Base-by-base conservation (phyloP, 495 filamentous ascomycete species). In the Paragyromitra xinjiangensis region DNA sequence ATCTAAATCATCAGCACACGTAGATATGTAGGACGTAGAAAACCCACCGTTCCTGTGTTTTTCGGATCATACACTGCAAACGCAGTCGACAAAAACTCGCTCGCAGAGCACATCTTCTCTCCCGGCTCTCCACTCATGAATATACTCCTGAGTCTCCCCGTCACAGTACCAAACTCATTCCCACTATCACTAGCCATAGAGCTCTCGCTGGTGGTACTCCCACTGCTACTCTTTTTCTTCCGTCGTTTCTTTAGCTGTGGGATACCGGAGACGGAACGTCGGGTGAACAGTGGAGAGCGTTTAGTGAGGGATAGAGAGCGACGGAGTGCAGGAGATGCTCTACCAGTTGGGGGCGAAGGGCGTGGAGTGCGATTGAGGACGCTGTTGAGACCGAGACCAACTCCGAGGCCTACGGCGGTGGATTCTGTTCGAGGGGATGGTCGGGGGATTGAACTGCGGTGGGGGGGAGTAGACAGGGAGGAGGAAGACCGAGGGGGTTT, bases 21-120 rank as follows among this genome's bases (percentile, higher is more conserved):
- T 9, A 34, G 24, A 22, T 22, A 45, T 9, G 12, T 45, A 48
- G n/a, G 29, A 29, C 4, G 22, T 9, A 22, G 45, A 2, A 58
- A 34, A 29, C 66, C 8, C 66, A 79, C 77, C 16, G 29, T 62
- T 6, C 77, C 77, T 9, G 65, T 62, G 24, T 45, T 12, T 5
- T n/a, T 7, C 2, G 66, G 75, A 55, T 79, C 77, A 66, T 62
- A 79, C 12, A 42, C 40, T 14, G 55, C 50, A 11, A 79, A 79
- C 12, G 59, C 51, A 6, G 19, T 51, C 7, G 6, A 37, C 4
- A 72, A 40, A 44, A 67, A 66, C 51, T 56, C 29, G 19, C 22
- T 69, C 48, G 66, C 40, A 45, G 68, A 34, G 29, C 42, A 29
- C 19, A 37, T 14, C 39, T 44, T 48, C 26, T 51, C 62, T 6